phyloP scores from a whole-genome alignment of 148 eudicot species.

The Diospyros kaki region DNA sequence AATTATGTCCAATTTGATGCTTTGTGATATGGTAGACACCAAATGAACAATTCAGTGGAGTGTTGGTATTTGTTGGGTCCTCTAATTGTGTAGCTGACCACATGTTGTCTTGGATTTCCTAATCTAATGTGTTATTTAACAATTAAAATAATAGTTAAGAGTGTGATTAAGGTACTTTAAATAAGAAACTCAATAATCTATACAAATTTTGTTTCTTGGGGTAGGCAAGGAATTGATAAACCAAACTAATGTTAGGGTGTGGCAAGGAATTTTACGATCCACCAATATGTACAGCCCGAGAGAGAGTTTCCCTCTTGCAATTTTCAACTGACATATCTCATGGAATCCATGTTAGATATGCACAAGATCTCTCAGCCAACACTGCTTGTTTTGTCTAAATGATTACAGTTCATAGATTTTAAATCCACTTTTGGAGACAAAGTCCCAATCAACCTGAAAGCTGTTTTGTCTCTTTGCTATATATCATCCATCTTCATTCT shows the following conservation, averaged over 20 bases:
- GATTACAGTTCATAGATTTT: neutral
- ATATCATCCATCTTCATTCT: too few relatives aligned
- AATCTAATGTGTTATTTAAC: neutral
- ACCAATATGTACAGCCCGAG: neutral
- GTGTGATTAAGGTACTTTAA: too few relatives aligned
- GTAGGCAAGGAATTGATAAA: neutral
- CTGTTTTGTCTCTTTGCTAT: too few relatives aligned
- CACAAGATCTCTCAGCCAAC: slow-evolving; percentile 1
- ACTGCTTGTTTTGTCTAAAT: neutral
- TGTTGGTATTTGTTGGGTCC: neutral
- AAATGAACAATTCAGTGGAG: too few relatives aligned
- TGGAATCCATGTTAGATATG: slow-evolving; percentile 6
- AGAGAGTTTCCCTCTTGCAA: neutral
- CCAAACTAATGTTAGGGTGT: neutral
- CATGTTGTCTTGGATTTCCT: neutral
- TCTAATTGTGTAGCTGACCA: slow-evolving; percentile 3
- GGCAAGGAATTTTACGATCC: neutral
- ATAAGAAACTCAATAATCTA: too few relatives aligned
- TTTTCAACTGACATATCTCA: neutral
- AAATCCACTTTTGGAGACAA: neutral
- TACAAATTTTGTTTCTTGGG: too few relatives aligned
- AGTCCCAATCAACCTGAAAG: neutral
- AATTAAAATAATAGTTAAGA: neutral
- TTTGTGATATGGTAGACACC: neutral
- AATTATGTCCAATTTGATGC: neutral